Base-by-base conservation (phyloP, 2,329 filamentous ascomycete genomes). In the Colletotrichum sp. region DNA sequence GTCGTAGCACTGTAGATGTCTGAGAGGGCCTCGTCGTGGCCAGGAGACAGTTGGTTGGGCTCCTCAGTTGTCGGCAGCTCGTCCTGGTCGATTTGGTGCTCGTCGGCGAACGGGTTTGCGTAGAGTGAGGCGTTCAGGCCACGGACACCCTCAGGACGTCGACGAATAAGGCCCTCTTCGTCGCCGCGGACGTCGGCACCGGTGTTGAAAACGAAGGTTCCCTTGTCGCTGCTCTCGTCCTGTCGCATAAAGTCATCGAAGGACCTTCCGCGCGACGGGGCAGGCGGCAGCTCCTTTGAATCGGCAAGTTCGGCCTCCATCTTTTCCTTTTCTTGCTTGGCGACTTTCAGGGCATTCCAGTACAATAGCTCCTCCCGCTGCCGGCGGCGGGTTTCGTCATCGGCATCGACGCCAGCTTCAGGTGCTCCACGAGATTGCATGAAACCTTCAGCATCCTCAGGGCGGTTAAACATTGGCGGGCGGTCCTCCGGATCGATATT, bases 401-500 rank as follows among this genome's bases (percentile, higher is more conserved):
- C 92, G 71, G 91, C 92, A 39, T 92, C 92, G 26, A 93, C 88
- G 18, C 86, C 89, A 2, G 84, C 80, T 36, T 89, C 86, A 67
- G 83, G 84, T 21, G 84, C 84, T 30, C 85, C 85, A n/a, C 87
- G 84, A 10, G 90, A 91, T 79, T 88, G 84, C 72, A 92, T 81
- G 80, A 93, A 93, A 10, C 91, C 92, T 71, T 93, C 89, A 73
- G 92, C 92, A 82, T 93, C 92, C 81, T 93, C 92, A 67, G 92
- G 92, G 15, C 92, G 86, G 81, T 93, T 93, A 83, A 93, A 93
- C 32, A 90, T 83, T 72, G 92, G 92, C 78, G 90, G 85, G 34
- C 85, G 83, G 57, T 84, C 82, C 72, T 72, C 71, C 5, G 89
- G 87, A 63, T 87, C 85, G 82, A 92, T 88, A 78, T 87, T 88